Conservation (phyloP, 805 yeast genomes). For the Jamesozyma lodderae region DNA sequence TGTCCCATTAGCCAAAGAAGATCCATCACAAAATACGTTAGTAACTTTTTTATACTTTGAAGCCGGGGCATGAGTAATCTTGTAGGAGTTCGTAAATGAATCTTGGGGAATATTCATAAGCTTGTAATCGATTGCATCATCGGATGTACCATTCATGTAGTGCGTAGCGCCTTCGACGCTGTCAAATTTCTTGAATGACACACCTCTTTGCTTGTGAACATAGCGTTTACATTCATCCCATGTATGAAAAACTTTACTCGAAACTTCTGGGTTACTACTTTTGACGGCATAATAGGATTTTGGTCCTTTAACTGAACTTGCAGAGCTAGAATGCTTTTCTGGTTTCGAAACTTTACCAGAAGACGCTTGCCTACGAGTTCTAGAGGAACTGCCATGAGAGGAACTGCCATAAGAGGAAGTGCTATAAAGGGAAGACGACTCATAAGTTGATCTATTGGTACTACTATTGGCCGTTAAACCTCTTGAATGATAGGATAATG, state of each 20-base stretch:
- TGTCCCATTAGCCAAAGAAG: conserved; percentile 53
- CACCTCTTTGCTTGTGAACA: conserved; percentile 30
- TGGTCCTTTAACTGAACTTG: not conserved
- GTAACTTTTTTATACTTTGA: conserved; percentile 5
- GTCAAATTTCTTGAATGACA: conserved; percentile 37
- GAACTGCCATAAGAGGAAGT: not conserved
- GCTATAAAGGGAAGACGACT: not conserved
- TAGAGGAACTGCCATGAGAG: not conserved
- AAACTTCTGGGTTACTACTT: conserved; percentile 21
- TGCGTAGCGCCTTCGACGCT: conserved; percentile 28
- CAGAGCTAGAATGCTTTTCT: not conserved
- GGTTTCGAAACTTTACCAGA: not conserved
- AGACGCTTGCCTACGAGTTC: not conserved
- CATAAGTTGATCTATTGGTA: not conserved
- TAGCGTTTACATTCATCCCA: conserved; percentile 31
- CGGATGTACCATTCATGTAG: conserved; percentile 20
- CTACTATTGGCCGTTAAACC: not conserved
- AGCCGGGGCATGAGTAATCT: not conserved
- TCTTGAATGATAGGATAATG: not conserved
- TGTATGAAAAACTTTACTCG: conserved; percentile 21
- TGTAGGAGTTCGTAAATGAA: conserved; percentile 10
- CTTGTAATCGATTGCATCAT: conserved; percentile 12
- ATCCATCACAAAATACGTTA: conserved; percentile 68
- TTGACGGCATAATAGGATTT: conserved; percentile 28
- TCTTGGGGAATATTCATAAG: conserved; percentile 12